Percentiles rank a stretch among this genome's conserved stretches.
These are phyloP conservation scores for Picochlorum sp. DNA, from an alignment of 139 green algal species.

Conservation along the genomic window DNA sequence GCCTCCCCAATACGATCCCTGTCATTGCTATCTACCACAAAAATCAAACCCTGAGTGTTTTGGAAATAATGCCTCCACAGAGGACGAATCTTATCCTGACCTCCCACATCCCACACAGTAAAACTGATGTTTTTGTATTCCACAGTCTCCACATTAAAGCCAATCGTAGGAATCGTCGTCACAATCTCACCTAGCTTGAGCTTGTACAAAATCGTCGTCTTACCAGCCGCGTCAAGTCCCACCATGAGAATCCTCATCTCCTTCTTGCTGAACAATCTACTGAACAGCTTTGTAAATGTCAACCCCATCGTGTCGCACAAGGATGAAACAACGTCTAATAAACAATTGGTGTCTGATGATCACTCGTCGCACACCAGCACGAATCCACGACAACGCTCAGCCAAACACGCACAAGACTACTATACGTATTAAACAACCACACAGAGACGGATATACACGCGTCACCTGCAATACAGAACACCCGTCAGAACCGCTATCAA, in stretches of 20 bases:
- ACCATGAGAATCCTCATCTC: conserved; percentile 99
- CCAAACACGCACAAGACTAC: too few relatives aligned
- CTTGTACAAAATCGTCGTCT: conserved; percentile 99
- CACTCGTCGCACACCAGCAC: too few relatives aligned
- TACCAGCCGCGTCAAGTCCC: conserved; percentile 94
- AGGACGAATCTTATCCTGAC: conserved; percentile 89
- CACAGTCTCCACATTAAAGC: conserved; percentile 93
- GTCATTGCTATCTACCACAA: conserved; percentile 98
- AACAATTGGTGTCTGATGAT: too few relatives aligned
- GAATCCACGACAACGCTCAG: too few relatives aligned
- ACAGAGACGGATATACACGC: too few relatives aligned
- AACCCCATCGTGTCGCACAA: conserved; percentile 70
- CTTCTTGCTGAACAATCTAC: conserved; percentile 82
- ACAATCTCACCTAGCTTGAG: conserved; percentile 98
- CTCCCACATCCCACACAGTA: conserved; percentile 94
- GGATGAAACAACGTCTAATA: too few relatives aligned
- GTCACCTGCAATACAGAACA: too few relatives aligned
- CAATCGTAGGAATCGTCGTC: conserved; percentile 97
- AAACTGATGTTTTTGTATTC: conserved; percentile 94
- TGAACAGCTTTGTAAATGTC: conserved; percentile 88
- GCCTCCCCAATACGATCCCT: conserved; percentile 90
- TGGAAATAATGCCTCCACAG: conserved; percentile 98
- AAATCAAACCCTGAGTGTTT: conserved; percentile 98
- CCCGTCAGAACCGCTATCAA: too few relatives aligned
- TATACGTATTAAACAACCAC: too few relatives aligned